These are phyloP conservation scores for Ophiosphaerella narmari DNA, from an alignment of 2,329 filamentous ascomycete species.

Conservation along the genomic window DNA sequence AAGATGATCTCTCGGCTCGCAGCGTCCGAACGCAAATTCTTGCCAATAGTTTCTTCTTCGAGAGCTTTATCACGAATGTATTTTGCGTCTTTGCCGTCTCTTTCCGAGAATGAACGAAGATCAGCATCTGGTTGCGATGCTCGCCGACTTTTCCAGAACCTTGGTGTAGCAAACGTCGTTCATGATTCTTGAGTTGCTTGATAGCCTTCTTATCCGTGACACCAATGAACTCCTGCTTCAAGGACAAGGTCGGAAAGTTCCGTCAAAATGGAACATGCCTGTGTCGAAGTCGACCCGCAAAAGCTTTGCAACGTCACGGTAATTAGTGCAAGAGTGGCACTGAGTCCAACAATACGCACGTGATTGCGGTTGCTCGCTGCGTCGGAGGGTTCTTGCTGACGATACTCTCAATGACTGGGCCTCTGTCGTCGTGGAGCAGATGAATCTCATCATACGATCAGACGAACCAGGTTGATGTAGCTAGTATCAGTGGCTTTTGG, in stretches of 20 bases:
- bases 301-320: slow-evolving; percentile 93
- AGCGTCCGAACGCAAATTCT: slow-evolving; percentile 91
- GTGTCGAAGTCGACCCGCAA: slow-evolving; percentile 84
- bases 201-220: slow-evolving; percentile 98
- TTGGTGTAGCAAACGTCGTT: slow-evolving; percentile 99
- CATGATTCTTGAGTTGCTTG: slow-evolving; percentile 98
- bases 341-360: slow-evolving; percentile 88
- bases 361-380: slow-evolving; percentile 92
- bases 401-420: slow-evolving; percentile 94
- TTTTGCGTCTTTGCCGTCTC: slow-evolving; percentile 95
- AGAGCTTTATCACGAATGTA: slow-evolving; percentile 96
- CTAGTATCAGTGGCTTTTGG: slow-evolving; percentile 96
- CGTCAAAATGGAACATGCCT: slow-evolving; percentile 95
- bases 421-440: slow-evolving; percentile 94
- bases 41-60: slow-evolving; percentile 95
- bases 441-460: slow-evolving; percentile 99
- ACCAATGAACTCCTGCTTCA: slow-evolving; percentile 96
- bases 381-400: slow-evolving; percentile 91
- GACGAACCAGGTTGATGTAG: slow-evolving; percentile 94
- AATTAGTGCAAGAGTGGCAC: slow-evolving; percentile 95
- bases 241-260: slow-evolving; percentile 86
- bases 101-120: slow-evolving; percentile 97
- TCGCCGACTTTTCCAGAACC: slow-evolving; percentile 91
- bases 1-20: slow-evolving; percentile 89
- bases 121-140: slow-evolving; percentile 95